Evolutionary conservation across 345 rosid genomes (phyloP).

Genomic region (Carallia brachiata): DNA sequence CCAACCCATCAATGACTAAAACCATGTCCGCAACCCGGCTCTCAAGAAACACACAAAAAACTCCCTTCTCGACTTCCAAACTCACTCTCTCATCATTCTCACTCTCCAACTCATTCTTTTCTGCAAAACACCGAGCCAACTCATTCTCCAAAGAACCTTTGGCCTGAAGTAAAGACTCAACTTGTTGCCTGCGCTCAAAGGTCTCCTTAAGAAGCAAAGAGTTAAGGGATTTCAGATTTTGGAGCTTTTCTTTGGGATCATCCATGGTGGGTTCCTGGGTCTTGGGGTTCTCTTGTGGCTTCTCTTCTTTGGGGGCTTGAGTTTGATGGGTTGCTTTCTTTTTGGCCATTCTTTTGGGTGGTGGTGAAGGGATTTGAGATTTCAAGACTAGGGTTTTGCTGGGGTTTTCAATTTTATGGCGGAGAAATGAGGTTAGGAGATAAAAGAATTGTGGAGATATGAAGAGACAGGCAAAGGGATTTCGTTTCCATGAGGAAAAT

Average conservation of each 20-base stretch:
- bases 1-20: conserved; percentile 27
- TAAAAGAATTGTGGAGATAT: background rate
- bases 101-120: conserved; percentile 28
- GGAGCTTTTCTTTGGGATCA: conserved; percentile 45
- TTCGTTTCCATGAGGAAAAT: conserved; percentile 8
- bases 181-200: conserved; percentile 46
- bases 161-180: conserved; percentile 40
- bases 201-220: conserved; percentile 53
- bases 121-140: conserved; percentile 30
- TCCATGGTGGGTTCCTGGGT: conserved; percentile 31
- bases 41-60: conserved; percentile 40
- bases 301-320: conserved; percentile 12
- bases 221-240: conserved; percentile 59
- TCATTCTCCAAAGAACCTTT: conserved; percentile 45
- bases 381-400: conserved; percentile 37
- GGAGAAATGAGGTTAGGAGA: conserved; percentile 18
- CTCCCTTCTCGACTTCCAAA: conserved; percentile 41
- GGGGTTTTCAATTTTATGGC: conserved; percentile 33
- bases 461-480: background rate
- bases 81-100: conserved; percentile 42
- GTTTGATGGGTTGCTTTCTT: conserved; percentile 38
- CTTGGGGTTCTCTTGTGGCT: conserved; percentile 8
- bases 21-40: conserved; percentile 41
- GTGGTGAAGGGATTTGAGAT: conserved; percentile 6
- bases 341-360: conserved; percentile 38